Evolutionary conservation across 495 filamentous ascomycete genomes (phyloP).

Genomic region (Schizothecium vesticola): DNA sequence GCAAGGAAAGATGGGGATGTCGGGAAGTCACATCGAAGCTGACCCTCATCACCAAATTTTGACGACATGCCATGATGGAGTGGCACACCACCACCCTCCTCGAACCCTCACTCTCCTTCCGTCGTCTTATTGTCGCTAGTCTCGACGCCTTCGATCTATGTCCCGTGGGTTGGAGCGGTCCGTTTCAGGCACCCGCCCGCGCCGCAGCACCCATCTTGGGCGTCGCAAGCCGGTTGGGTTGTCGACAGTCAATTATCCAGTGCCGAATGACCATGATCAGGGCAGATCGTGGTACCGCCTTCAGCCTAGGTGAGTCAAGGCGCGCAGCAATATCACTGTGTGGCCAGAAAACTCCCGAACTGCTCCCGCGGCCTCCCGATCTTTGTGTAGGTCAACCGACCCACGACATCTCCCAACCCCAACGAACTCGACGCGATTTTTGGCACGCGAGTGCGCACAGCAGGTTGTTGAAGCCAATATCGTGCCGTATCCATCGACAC

Average conservation of each 20-base stretch:
- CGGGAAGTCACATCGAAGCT: neutral
- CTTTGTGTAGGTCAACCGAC: neutral
- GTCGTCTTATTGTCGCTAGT: neutral
- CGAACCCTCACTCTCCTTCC: neutral
- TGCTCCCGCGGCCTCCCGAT: conserved; percentile 14
- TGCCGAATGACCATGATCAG: neutral
- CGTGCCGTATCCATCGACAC: conserved; percentile 14
- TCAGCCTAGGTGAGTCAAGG: conserved; percentile 5
- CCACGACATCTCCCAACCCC: neutral
- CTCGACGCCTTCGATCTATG: neutral
- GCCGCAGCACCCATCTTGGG: neutral
- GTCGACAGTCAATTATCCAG: neutral
- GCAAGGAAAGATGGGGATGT: neutral
- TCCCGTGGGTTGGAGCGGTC: neutral
- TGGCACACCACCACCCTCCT: neutral
- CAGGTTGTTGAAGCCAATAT: conserved; percentile 4
- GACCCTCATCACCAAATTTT: conserved; percentile 11
- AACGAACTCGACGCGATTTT: neutral
- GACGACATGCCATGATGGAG: conserved; percentile 3
- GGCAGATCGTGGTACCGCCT: neutral
- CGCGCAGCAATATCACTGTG: neutral
- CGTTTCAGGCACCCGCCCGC: conserved; percentile 1
- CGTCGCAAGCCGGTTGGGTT: neutral
- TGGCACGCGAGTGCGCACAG: neutral
- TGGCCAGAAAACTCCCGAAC: conserved; percentile 3